Conservation (phyloP, 352 stramenopile species). For the Hyaloperonospora brassicae region DNA sequence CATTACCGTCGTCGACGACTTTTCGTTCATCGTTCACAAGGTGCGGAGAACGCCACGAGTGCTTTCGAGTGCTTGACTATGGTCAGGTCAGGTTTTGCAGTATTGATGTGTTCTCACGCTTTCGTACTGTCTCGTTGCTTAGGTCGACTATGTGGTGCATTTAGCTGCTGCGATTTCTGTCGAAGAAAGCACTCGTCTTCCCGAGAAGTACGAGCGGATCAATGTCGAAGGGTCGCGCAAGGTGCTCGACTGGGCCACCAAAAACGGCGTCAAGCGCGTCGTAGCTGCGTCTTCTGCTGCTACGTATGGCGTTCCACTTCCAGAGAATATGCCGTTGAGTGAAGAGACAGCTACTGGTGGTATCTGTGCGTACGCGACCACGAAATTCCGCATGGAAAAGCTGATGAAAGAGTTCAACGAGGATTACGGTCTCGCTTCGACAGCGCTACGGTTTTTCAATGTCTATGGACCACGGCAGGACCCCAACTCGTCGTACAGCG, state of each 20-base stretch:
- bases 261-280: slow-evolving; percentile 71
- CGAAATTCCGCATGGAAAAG: slow-evolving; percentile 81
- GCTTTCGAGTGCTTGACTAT: slow-evolving; percentile 1
- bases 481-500: slow-evolving; percentile 76
- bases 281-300: slow-evolving; percentile 71
- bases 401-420: slow-evolving; percentile 67
- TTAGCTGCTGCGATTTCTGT: slow-evolving; percentile 78
- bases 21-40: slow-evolving; percentile 74
- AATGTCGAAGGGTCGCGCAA: slow-evolving; percentile 79
- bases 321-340: slow-evolving; percentile 58
- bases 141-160: slow-evolving; percentile 82
- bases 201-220: slow-evolving; percentile 82
- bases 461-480: slow-evolving; percentile 78
- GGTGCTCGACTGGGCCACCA: slow-evolving; percentile 67
- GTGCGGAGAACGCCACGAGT: slow-evolving; percentile 15
- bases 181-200: slow-evolving; percentile 76
- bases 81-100: neutral
- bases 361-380: slow-evolving; percentile 76
- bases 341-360: slow-evolving; percentile 69
- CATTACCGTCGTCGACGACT: slow-evolving; percentile 75
- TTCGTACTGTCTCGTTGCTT: neutral
- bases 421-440: slow-evolving; percentile 63
- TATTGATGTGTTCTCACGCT: neutral
- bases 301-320: slow-evolving; percentile 59
- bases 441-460: slow-evolving; percentile 80